phyloP scores from a whole-genome alignment of 1,139 yeast genomes.

The Saccharomyces pastorianus region DNA sequence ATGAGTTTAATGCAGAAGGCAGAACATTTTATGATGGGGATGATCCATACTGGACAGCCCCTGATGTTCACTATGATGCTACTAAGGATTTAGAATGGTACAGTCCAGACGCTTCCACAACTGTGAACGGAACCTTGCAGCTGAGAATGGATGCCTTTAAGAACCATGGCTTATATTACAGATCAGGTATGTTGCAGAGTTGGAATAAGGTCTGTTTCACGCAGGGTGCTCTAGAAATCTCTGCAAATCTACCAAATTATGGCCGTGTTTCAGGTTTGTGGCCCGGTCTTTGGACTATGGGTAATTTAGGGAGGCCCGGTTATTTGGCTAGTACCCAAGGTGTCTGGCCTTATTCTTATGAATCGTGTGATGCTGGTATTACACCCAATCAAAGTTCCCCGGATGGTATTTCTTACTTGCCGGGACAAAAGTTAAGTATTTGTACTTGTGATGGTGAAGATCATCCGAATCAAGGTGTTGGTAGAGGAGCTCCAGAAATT shows the following conservation, averaged over 20 bases:
- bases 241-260: conserved; percentile 61
- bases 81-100: conserved; percentile 83
- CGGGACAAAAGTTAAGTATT: conserved; percentile 60
- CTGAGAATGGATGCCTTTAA: conserved; percentile 63
- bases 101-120: conserved; percentile 69
- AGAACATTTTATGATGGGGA: conserved; percentile 75
- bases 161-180: conserved; percentile 62
- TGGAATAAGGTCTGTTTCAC: conserved; percentile 80
- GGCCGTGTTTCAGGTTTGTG: conserved; percentile 67
- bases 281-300: conserved; percentile 89
- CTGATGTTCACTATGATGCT: conserved; percentile 68
- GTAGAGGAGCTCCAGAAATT: conserved; percentile 85
- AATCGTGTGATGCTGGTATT: conserved; percentile 75
- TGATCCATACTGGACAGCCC: conserved; percentile 75
- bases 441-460: conserved; percentile 70
- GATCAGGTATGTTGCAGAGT: conserved; percentile 75
- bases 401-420: conserved; percentile 69
- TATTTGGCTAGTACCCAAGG: conserved; percentile 72
- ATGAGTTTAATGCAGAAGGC: conserved; percentile 74
- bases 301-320: conserved; percentile 79
- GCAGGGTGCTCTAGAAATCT: conserved; percentile 62
- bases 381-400: conserved; percentile 76
- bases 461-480: conserved; percentile 70
- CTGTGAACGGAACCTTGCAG: conserved; percentile 55
- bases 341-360: conserved; percentile 79